Evolutionary conservation across 2,329 filamentous ascomycete genomes (phyloP).

Genomic region (Diaporthe vexans): DNA sequence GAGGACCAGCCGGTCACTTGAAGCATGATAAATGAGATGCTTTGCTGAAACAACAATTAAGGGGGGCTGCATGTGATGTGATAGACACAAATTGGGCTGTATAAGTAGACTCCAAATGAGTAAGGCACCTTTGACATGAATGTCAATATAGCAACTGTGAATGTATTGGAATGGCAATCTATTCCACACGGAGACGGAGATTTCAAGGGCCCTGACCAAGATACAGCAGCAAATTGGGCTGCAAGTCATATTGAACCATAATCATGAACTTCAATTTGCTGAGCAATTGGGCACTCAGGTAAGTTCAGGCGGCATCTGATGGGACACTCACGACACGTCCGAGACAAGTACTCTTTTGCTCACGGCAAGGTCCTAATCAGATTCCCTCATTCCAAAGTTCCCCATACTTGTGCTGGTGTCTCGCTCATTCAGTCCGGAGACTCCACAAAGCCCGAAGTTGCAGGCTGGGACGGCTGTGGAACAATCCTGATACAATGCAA

Average conservation of each 20-base stretch:
- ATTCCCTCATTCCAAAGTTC: background rate
- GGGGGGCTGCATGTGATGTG: background rate
- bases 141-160: background rate
- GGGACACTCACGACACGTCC: background rate
- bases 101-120: background rate
- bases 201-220: background rate
- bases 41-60: slow-evolving; percentile 16
- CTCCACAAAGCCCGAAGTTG: too few relatives aligned
- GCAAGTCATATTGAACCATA: background rate
- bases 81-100: background rate
- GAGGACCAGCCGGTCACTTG: background rate
- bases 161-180: background rate
- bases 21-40: slow-evolving; percentile 27
- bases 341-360: background rate
- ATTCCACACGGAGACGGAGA: background rate
- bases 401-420: background rate
- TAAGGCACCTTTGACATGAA: background rate
- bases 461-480: too few relatives aligned
- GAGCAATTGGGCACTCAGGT: background rate
- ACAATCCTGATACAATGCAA: background rate
- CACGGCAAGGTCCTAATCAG: background rate
- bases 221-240: background rate
- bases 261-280: background rate
- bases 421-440: too few relatives aligned
- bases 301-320: background rate